Evolutionary conservation across 2,329 filamentous ascomycete species (phyloP).

Genomic region (Trichoderma atroviride): DNA sequence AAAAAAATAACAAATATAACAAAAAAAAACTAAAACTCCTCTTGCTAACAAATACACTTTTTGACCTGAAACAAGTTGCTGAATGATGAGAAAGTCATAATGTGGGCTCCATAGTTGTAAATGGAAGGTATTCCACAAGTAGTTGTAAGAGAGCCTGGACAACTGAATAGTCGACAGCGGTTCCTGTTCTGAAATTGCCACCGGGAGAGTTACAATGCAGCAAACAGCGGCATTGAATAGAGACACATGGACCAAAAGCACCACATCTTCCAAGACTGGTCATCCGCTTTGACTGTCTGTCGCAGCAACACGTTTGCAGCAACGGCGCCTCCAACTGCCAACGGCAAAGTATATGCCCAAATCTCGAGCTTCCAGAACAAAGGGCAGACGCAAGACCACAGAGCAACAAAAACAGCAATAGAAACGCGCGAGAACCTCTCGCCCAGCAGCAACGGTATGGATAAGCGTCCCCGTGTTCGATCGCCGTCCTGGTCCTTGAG

Average conservation of each 20-base stretch:
- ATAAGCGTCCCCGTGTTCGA: slow-evolving; percentile 25
- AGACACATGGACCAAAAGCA: slow-evolving; percentile 21
- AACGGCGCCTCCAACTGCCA: neutral
- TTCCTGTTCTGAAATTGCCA: neutral
- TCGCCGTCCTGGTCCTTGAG: slow-evolving; percentile 32
- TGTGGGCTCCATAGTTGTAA: neutral
- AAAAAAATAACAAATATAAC: too few relatives aligned
- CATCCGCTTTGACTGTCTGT: slow-evolving; percentile 17
- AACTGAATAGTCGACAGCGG: neutral
- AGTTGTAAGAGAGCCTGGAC: neutral
- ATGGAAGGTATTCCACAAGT: neutral
- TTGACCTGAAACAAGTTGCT: neutral
- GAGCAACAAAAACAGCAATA: slow-evolving; percentile 16
- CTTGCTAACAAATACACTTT: neutral
- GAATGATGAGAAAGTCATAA: neutral
- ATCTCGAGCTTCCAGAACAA: slow-evolving; percentile 19
- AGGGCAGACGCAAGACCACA: slow-evolving; percentile 24
- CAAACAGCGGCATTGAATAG: slow-evolving; percentile 13
- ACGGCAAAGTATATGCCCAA: slow-evolving; percentile 4
- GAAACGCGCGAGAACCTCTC: slow-evolving; percentile 19
- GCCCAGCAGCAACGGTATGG: slow-evolving; percentile 26
- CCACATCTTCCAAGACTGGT: slow-evolving; percentile 24
- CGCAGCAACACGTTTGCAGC: neutral
- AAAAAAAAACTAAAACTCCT: neutral
- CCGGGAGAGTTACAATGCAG: neutral